phyloP scores from a whole-genome alignment of 2,329 filamentous ascomycete species.

The Massarina eburnea region DNA sequence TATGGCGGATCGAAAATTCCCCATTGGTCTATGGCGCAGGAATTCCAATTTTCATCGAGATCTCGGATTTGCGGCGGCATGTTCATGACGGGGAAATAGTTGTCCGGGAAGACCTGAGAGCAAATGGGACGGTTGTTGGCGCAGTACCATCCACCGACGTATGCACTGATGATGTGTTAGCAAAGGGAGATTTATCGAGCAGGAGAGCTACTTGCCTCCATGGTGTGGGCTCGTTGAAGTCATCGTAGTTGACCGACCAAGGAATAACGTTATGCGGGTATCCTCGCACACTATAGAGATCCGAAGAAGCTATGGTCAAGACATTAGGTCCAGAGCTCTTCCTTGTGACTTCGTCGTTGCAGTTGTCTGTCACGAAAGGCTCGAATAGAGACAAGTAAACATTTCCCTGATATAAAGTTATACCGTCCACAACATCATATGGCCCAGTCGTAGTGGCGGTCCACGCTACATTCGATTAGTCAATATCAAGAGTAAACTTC shows the following conservation, averaged over 20 bases:
- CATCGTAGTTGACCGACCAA: constrained; percentile 3
- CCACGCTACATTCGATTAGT: constrained; percentile 7
- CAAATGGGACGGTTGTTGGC: constrained; percentile 7
- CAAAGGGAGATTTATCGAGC: background rate
- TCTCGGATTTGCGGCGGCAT: constrained; percentile 20
- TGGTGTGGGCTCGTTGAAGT: constrained; percentile 9
- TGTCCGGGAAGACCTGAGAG: constrained; percentile 11
- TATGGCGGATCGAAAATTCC: constrained; percentile 18
- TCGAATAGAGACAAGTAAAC: constrained; percentile 16
- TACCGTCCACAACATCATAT: constrained; percentile 16
- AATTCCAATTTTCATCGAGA: constrained; percentile 16
- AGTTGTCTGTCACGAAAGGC: constrained; percentile 16
- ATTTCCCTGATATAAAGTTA: constrained; percentile 20
- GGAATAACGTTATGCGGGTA: constrained; percentile 12
- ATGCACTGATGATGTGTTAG: constrained; percentile 7
- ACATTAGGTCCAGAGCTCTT: constrained; percentile 8
- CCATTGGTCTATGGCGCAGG: constrained; percentile 11
- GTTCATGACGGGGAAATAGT: constrained; percentile 15
- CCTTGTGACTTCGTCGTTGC: constrained; percentile 5
- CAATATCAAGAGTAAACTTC: background rate
- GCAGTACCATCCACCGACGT: constrained; percentile 7
- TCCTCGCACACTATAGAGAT: constrained; percentile 15
- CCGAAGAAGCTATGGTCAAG: constrained; percentile 16
- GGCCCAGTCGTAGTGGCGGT: constrained; percentile 16
- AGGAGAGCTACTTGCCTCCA: constrained; percentile 10